These are phyloP conservation scores for Naumovozyma castellii DNA, from an alignment of 805 yeast species.

Conservation along the genomic window DNA sequence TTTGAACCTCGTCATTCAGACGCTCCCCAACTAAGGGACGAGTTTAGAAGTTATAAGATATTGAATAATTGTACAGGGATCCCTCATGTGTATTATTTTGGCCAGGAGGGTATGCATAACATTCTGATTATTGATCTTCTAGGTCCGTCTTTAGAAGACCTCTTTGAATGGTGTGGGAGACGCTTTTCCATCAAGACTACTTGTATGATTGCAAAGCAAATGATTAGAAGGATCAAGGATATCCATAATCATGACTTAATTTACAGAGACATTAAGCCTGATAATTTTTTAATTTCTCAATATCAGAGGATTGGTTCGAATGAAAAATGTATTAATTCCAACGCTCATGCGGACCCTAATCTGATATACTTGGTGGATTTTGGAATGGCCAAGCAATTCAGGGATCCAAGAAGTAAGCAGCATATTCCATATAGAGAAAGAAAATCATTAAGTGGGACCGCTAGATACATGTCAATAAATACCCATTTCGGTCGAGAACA, in stretches of 20 bases:
- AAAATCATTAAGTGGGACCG: conserved; percentile 75
- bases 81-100: conserved; percentile 78
- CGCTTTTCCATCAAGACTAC: conserved; percentile 63
- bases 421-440: conserved; percentile 78
- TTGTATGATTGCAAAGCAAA: conserved; percentile 65
- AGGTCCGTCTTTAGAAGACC: conserved; percentile 74
- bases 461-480: conserved; percentile 79
- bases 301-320: conserved; percentile 18
- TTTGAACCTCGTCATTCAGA: conserved; percentile 74
- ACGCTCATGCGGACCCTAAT: conserved; percentile 52
- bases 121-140: conserved; percentile 66
- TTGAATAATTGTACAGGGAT: conserved; percentile 61
- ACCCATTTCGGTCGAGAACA: conserved; percentile 84
- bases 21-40: conserved; percentile 78
- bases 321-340: conserved; percentile 36
- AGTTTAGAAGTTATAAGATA: conserved; percentile 67
- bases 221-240: conserved; percentile 62
- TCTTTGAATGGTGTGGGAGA: conserved; percentile 83
- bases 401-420: conserved; percentile 70
- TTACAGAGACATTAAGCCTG: conserved; percentile 77
- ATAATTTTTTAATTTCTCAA: conserved; percentile 54
- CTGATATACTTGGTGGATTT: conserved; percentile 67
- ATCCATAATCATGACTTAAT: conserved; percentile 71
- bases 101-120: conserved; percentile 77
- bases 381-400: conserved; percentile 80